Base-by-base conservation (phyloP, 129 eudicot genomes). In the Oenanthe sinensis region DNA sequence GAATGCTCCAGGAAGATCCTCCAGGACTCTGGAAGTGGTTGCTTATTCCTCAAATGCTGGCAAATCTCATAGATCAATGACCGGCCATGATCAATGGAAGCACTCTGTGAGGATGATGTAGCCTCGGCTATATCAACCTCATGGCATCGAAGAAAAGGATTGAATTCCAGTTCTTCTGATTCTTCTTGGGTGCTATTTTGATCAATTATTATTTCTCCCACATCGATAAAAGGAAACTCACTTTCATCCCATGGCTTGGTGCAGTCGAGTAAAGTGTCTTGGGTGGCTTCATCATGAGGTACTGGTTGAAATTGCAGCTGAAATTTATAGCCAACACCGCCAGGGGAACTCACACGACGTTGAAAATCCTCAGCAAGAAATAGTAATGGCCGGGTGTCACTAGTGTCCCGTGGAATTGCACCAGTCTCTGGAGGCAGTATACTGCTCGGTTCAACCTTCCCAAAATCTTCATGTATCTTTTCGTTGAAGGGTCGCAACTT, bases 1-100 rank as follows among this genome's bases (percentile, higher is more conserved):
- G 97, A 89, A 76, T 92, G 91, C 76, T 92, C 91, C 58, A 92
- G 80, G 83, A 92, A 92, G 62, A 78, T 82, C 76, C 87, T 88
- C 97, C 97, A 92, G n/a, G 96, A 82, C 77, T 86, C 87, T 0
- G 97, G 97, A 50, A 92, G 92, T 55, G 97, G 96, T 45, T 92
- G 82, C 4, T 84, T 84, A 36, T 90, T 90, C 81, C 97, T 85
- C 83, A 92, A 68, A 84, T 89, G 89, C 58, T 92, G 97, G 84
- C 97, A 92, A 30, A 92, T 92, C 78, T 88, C 92, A 24, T 92
- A 92, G 49, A 92, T 76, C 74, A 92, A 67, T 45, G 97, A 92
- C 81, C 97, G 97, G 16, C 97, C 97, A 47, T 92, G 97, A 79
- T 92, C 97, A 17, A 92, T 89, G 33, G 97, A 92, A 68, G 97